A percentile compares a stretch with the other conserved stretches of the same genome.
Conservation (phyloP, 2,329 filamentous ascomycete genomes). For the Orbilia oligospora region DNA sequence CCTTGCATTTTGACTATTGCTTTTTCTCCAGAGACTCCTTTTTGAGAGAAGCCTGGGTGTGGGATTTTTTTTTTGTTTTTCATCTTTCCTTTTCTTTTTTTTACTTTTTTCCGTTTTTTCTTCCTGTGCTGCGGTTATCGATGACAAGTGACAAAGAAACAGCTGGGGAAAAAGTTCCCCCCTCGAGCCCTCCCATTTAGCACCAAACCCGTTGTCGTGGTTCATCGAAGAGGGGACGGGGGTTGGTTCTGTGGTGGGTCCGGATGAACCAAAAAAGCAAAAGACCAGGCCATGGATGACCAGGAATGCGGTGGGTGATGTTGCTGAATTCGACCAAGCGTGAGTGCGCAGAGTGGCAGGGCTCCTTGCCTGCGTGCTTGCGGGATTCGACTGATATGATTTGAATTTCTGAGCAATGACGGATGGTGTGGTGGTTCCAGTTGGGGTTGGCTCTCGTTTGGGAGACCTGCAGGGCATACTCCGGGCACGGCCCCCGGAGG, state of each 20-base stretch:
- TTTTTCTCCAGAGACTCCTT: conserved; percentile 21
- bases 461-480: conserved; percentile 37
- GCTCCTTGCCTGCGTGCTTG: conserved; percentile 55
- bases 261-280: conserved; percentile 49
- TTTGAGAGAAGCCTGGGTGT: conserved; percentile 4
- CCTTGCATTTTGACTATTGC: conserved; percentile 34
- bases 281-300: conserved; percentile 14
- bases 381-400: conserved; percentile 47
- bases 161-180: conserved; percentile 37
- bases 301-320: conserved; percentile 40
- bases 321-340: conserved; percentile 56
- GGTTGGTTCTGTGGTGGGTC: conserved; percentile 43
- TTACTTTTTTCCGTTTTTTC: background rate
- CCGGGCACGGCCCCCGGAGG: conserved; percentile 49
- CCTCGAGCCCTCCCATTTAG: conserved; percentile 9
- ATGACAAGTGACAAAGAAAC: conserved; percentile 42
- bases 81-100: conserved; percentile 23
- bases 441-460: conserved; percentile 42
- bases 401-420: conserved; percentile 40
- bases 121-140: conserved; percentile 44
- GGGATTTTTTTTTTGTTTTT: conserved; percentile 17
- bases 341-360: conserved; percentile 56
- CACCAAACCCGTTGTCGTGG: conserved; percentile 52
- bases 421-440: conserved; percentile 35
- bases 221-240: conserved; percentile 38